These are phyloP conservation scores for Mortierella sp. DNA, from an alignment of 371 early-diverging fungal genomes.

Conservation along the genomic window DNA sequence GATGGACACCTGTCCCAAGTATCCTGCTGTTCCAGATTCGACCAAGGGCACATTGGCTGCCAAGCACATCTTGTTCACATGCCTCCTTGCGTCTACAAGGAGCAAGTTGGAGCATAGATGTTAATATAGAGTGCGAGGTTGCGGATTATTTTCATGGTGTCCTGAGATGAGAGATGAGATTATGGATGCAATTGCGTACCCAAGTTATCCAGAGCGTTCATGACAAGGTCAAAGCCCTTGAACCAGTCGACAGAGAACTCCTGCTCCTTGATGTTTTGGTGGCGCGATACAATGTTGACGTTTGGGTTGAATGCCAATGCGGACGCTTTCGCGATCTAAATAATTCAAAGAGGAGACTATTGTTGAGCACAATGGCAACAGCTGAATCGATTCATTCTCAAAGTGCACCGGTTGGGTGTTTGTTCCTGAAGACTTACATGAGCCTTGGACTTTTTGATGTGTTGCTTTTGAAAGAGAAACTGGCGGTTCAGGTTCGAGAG, in stretches of 20 bases:
- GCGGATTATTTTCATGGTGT: not conserved
- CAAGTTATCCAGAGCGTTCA: slow-evolving; percentile 99
- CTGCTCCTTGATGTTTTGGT: slow-evolving; percentile 88
- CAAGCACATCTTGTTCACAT: slow-evolving; percentile 98
- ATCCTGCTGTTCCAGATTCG: slow-evolving; percentile 98
- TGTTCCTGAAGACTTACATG: slow-evolving; percentile 59
- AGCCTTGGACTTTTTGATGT: slow-evolving; percentile 96
- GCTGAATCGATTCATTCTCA: not conserved
- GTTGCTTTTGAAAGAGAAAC: slow-evolving; percentile 95
- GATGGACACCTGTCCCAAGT: slow-evolving; percentile 95
- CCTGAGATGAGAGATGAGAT: not conserved
- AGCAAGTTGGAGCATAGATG: not conserved
- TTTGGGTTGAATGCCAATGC: slow-evolving; percentile 87
- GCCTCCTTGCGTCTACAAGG: slow-evolving; percentile 86
- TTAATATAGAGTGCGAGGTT: not conserved
- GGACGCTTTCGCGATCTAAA: slow-evolving; percentile 82
- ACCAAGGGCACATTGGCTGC: slow-evolving; percentile 91
- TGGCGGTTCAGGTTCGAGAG: slow-evolving; percentile 99
- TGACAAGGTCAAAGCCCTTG: slow-evolving; percentile 90
- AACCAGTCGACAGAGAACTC: slow-evolving; percentile 94
- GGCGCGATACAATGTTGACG: slow-evolving; percentile 81
- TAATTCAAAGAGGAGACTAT: not conserved
- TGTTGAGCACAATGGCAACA: not conserved
- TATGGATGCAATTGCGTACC: slow-evolving; percentile 61
- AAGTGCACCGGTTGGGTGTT: not conserved